Percentiles rank a stretch among this genome's conserved stretches.
Conservation (phyloP, 257 asterid genomes). For the Agastache rugosa region DNA sequence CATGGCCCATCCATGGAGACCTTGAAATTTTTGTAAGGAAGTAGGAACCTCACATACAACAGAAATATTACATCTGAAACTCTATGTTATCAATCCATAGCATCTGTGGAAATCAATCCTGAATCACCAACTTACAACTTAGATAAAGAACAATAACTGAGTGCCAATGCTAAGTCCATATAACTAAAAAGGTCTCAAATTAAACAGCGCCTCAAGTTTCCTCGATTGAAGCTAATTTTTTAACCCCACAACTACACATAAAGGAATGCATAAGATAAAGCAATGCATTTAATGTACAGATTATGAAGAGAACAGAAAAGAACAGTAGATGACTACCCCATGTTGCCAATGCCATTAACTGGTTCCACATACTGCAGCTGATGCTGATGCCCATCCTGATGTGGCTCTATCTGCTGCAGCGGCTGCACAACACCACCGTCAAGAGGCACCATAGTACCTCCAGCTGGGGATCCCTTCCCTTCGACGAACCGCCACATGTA, state of each 20-base stretch:
- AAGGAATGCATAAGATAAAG: neutral
- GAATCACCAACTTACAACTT: slow-evolving; percentile 7
- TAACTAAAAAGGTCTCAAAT: neutral
- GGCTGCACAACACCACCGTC: slow-evolving; percentile 65
- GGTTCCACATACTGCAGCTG: slow-evolving; percentile 90
- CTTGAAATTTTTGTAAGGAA: neutral
- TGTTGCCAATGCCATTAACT: slow-evolving; percentile 69
- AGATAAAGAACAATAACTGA: neutral
- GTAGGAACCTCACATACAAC: neutral
- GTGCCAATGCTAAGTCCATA: neutral
- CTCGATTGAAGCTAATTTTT: neutral
- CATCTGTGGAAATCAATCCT: slow-evolving; percentile 15
- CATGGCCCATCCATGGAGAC: neutral
- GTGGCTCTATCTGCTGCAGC: slow-evolving; percentile 68
- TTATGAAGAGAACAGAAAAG: slow-evolving; percentile 16
- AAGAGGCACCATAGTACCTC: slow-evolving; percentile 47
- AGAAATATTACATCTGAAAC: slow-evolving; percentile 15
- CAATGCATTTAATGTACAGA: slow-evolving; percentile 19
- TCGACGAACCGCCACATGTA: slow-evolving; percentile 93
- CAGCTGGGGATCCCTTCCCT: slow-evolving; percentile 65
- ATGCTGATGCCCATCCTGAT: slow-evolving; percentile 66
- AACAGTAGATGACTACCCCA: slow-evolving; percentile 59
- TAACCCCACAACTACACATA: slow-evolving; percentile 15
- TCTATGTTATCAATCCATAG: neutral
- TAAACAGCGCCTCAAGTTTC: neutral